Percentiles rank a stretch among this genome's conserved stretches.
These are phyloP conservation scores for Boletus pseudopeckii DNA, from an alignment of 768 basidiomycete genomes.

Conservation along the genomic window DNA sequence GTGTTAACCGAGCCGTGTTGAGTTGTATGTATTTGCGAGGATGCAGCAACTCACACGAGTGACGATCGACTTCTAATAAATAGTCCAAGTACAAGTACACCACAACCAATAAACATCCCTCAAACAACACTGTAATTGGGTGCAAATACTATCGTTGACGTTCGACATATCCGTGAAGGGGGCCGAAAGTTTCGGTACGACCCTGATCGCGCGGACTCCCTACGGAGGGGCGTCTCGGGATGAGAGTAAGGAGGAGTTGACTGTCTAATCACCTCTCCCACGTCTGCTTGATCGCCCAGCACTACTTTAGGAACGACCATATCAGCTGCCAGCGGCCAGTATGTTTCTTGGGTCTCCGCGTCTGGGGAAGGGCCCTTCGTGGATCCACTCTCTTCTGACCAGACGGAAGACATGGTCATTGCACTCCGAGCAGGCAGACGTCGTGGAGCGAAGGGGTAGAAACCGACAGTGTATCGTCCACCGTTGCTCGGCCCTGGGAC, in stretches of 20 bases:
- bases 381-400: constrained; percentile 42
- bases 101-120: not conserved
- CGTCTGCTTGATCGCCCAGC: not conserved
- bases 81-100: not conserved
- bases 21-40: not conserved
- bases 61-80: not conserved
- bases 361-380: constrained; percentile 29
- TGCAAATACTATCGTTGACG: not conserved
- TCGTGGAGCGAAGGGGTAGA: not conserved
- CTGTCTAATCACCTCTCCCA: not conserved
- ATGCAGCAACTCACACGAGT: not conserved
- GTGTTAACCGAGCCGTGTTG: not conserved
- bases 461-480: not conserved
- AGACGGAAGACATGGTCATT: constrained; percentile 18
- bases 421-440: not conserved
- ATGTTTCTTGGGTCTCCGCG: constrained; percentile 1
- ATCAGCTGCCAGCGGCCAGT: not conserved
- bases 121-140: constrained; percentile 7
- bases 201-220: not conserved
- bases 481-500: not conserved
- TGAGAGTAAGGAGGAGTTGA: not conserved
- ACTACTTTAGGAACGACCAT: not conserved
- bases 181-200: not conserved
- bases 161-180: not conserved
- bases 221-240: not conserved